Base-by-base conservation (phyloP, 1,284 basidiomycete species). In the Microbotryomycetes sp. region DNA sequence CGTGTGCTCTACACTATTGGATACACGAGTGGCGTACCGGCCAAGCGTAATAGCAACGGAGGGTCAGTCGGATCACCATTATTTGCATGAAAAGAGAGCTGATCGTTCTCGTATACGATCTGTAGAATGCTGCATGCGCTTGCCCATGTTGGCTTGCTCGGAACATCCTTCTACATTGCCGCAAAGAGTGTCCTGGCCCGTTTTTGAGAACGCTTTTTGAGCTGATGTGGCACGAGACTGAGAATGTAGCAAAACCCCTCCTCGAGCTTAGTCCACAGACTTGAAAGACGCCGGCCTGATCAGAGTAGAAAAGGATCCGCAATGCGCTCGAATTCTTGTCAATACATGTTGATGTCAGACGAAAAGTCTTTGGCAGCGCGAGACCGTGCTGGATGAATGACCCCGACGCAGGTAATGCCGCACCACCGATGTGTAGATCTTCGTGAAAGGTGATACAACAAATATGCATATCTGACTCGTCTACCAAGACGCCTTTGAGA, bases 401-500 rank as follows among this genome's bases (percentile, higher is more conserved):
- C n/a, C n/a, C n/a, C n/a, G n/a, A n/a, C n/a, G n/a, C n/a, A n/a
- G n/a, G n/a, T n/a, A n/a, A n/a, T n/a, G n/a, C n/a, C n/a, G n/a
- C n/a, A n/a, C n/a, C n/a, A n/a, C n/a, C n/a, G n/a, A n/a, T n/a
- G n/a, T n/a, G n/a, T n/a, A n/a, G n/a, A n/a, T n/a, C n/a, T n/a
- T n/a, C n/a, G 24, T 16, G 23, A 52, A 11, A 6, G 15, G 27
- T 16, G 24, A 26, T 27, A 13, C 26, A n/a, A 13, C 26, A 50
- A 41, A 54, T 51, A 24, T 58, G 64, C 23, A 16, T 26, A 29
- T 30, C 27, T 26, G 64, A 4, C 11, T 41, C 30, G 2, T 52
- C 30, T 58, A 66, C 67, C 64, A 68, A 31, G 59, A 61, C 26
- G 67, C 67, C 18, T 60, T 46, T 1, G 52, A 49, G 9, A 68